phyloP scores from a whole-genome alignment of 768 basidiomycete species.

The Leccinum ochraceum region DNA sequence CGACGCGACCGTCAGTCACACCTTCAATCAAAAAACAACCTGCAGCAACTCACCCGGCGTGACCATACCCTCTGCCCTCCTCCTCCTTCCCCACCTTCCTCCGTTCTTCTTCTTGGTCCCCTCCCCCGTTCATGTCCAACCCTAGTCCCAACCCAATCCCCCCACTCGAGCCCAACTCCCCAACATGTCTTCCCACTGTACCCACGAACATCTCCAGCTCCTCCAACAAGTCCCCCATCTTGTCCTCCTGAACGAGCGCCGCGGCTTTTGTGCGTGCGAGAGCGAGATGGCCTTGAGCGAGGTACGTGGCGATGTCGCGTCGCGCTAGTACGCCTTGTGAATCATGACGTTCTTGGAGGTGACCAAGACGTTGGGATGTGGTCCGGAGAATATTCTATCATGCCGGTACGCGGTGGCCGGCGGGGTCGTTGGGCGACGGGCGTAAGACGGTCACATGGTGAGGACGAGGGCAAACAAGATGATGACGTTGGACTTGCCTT shows the following conservation, averaged over 20 bases:
- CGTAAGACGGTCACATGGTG: not conserved
- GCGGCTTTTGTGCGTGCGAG: conserved; percentile 75
- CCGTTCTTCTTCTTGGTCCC: not conserved
- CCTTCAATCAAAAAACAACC: not conserved
- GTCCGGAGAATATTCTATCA: conserved; percentile 60
- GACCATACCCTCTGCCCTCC: conserved; percentile 15
- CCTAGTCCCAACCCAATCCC: conserved; percentile 6
- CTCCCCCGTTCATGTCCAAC: not conserved
- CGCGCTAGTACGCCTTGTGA: conserved; percentile 61
- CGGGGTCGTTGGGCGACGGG: not conserved
- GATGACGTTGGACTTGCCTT: conserved; percentile 25
- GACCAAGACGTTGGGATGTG: conserved; percentile 64
- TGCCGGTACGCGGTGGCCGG: not conserved
- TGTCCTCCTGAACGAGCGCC: conserved; percentile 63
- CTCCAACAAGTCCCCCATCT: conserved; percentile 61
- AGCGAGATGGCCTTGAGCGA: conserved; percentile 59
- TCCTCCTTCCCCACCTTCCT: not conserved
- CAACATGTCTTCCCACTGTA: conserved; percentile 56
- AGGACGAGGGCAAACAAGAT: not conserved
- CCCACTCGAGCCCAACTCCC: conserved; percentile 46
- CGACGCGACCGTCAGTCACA: conserved; percentile 6
- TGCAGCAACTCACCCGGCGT: conserved; percentile 34
- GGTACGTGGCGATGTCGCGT: conserved; percentile 65
- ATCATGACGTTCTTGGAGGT: conserved; percentile 70
- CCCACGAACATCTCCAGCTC: conserved; percentile 67